phyloP scores from a whole-genome alignment of 208 protist species.

The Strigomonas culicis region DNA sequence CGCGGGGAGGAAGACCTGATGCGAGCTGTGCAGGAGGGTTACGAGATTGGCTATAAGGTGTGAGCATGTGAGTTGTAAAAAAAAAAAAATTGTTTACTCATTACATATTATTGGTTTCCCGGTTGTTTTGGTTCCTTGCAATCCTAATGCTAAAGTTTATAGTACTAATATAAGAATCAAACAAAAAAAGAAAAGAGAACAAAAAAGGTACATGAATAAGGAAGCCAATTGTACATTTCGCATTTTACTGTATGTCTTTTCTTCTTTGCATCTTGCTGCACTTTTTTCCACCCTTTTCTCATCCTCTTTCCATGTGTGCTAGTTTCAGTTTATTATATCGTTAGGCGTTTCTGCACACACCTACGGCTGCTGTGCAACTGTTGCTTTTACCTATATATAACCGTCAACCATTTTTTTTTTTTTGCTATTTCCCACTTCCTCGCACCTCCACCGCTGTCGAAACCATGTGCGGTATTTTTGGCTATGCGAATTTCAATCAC shows the following conservation, averaged over 20 bases:
- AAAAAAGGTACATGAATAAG: neutral
- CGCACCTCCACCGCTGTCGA: neutral
- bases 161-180: slow-evolving; percentile 1
- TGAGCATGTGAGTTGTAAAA: slow-evolving; percentile 15
- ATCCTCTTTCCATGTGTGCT: neutral
- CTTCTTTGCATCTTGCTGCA: neutral
- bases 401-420: too few species aligned
- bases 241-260: neutral
- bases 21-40: slow-evolving; percentile 78
- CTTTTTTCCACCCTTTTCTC: too few species aligned
- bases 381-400: neutral
- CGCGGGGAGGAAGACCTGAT: slow-evolving; percentile 85
- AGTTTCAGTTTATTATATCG: neutral
- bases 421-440: neutral
- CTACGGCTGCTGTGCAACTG: too few species aligned
- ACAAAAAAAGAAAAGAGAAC: slow-evolving; percentile 10
- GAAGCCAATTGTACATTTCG: too few species aligned
- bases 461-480: slow-evolving; percentile 91
- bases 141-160: too few species aligned
- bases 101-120: slow-evolving; percentile 1
- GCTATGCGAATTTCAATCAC: slow-evolving; percentile 57
- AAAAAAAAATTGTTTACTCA: neutral
- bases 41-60: slow-evolving; percentile 82
- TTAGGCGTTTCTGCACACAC: neutral
- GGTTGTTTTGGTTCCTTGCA: slow-evolving; percentile 7